A percentile compares a stretch with the other conserved stretches of the same genome.
Evolutionary conservation across 768 basidiomycete species (phyloP).

Genomic region (Brasilioporus rufonigricans): DNA sequence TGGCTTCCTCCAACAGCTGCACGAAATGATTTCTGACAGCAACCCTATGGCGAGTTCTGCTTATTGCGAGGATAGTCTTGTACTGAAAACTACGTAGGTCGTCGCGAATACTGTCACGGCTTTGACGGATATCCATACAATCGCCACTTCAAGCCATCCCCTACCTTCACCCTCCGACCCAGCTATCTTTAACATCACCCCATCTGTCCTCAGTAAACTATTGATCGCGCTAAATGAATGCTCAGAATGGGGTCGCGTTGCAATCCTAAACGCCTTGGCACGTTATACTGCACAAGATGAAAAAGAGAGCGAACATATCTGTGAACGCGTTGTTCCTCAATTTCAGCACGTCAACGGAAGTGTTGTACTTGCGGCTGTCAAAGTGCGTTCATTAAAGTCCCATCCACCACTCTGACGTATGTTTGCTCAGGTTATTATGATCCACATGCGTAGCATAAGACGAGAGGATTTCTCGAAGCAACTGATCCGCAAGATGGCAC

Average conservation of each 20-base stretch:
- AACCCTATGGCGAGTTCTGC: conserved; percentile 86
- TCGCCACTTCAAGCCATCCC: conserved; percentile 52
- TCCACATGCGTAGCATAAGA: conserved; percentile 82
- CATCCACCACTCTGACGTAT: neutral
- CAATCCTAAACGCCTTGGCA: conserved; percentile 82
- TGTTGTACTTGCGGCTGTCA: conserved; percentile 95
- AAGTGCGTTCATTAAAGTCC: conserved; percentile 47
- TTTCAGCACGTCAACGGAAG: conserved; percentile 97
- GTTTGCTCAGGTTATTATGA: conserved; percentile 82
- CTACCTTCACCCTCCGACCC: conserved; percentile 56
- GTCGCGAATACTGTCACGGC: conserved; percentile 97
- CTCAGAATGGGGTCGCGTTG: conserved; percentile 98
- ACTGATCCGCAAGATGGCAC: conserved; percentile 94
- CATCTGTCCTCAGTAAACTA: conserved; percentile 79
- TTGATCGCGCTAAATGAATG: conserved; percentile 96
- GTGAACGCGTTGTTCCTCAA: conserved; percentile 96
- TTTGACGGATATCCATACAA: conserved; percentile 84
- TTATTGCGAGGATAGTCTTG: neutral
- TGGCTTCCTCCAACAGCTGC: conserved; percentile 84
- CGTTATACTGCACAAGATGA: conserved; percentile 83
- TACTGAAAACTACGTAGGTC: conserved; percentile 53
- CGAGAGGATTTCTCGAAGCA: conserved; percentile 83
- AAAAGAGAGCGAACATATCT: conserved; percentile 97
- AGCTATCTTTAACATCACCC: conserved; percentile 80
- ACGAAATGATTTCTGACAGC: conserved; percentile 91